Evolutionary conservation across 345 rosid genomes (phyloP).

Genomic region (Carallia brachiata): DNA sequence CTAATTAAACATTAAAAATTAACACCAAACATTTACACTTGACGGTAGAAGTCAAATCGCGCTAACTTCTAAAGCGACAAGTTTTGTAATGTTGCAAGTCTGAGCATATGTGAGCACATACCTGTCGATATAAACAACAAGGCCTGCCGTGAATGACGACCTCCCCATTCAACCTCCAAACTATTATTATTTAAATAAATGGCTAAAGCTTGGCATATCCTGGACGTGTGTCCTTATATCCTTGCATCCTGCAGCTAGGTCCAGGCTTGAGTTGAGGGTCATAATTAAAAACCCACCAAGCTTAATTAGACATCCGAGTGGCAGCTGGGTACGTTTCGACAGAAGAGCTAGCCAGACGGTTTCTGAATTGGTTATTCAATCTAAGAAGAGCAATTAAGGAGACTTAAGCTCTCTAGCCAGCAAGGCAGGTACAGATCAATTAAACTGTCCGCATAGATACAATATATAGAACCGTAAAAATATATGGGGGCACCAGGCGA

Average conservation of each 20-base stretch:
- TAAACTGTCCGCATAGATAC: background rate
- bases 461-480: background rate
- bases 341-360: too few relatives aligned
- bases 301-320: background rate
- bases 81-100: background rate
- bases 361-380: too few relatives aligned
- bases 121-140: constrained; percentile 18
- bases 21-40: background rate
- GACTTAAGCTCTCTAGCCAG: too few relatives aligned
- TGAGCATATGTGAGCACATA: background rate
- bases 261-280: background rate
- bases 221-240: background rate
- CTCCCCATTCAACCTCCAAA: background rate
- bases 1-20: too few relatives aligned
- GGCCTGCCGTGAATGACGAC: constrained; percentile 10
- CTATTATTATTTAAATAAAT: background rate
- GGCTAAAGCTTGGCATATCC: background rate
- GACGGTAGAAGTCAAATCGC: background rate
- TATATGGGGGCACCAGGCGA: constrained; percentile 20
- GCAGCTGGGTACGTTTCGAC: background rate
- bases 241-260: constrained; percentile 1
- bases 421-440: background rate
- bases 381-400: too few relatives aligned
- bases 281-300: constrained; percentile 6
- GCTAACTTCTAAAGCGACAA: background rate